A percentile compares a stretch with the other conserved stretches of the same genome.
These are phyloP conservation scores for Saturnispora halmiae DNA, from an alignment of 805 yeast species.

Conservation along the genomic window DNA sequence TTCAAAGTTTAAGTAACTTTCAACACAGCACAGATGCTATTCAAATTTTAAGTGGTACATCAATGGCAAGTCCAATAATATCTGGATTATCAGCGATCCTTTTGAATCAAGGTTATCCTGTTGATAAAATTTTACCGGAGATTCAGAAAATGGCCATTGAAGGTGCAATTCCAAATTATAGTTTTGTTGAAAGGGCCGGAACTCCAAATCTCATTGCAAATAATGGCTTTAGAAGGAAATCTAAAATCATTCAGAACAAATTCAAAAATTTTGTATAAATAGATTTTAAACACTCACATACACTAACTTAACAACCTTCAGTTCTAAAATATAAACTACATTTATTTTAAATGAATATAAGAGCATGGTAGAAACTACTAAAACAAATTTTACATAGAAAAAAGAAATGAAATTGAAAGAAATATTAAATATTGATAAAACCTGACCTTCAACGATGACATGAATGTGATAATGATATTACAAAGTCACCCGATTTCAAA, in stretches of 20 bases:
- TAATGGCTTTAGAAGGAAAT: constrained; percentile 16
- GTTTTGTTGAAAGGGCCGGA: constrained; percentile 37
- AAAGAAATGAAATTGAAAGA: too few relatives aligned
- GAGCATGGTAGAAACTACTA: too few relatives aligned
- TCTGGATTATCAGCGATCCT: constrained; percentile 54
- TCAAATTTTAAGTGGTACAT: constrained; percentile 57
- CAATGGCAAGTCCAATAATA: constrained; percentile 75
- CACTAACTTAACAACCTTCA: too few relatives aligned
- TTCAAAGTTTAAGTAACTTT: constrained; percentile 40
- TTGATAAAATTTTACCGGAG: constrained; percentile 32
- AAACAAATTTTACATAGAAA: too few relatives aligned
- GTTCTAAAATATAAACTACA: too few relatives aligned
- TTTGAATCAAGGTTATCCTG: constrained; percentile 41
- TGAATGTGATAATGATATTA: constrained; percentile 26
- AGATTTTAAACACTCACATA: too few relatives aligned
- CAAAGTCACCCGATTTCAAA: constrained; percentile 21
- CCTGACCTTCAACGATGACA: constrained; percentile 21
- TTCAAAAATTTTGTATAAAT: too few relatives aligned
- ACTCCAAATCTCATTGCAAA: constrained; percentile 53
- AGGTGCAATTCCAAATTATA: constrained; percentile 38
- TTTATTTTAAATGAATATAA: too few relatives aligned
- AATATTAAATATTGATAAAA: too few relatives aligned
- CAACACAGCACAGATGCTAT: constrained; percentile 14
- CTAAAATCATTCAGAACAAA: not conserved
- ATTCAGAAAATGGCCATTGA: constrained; percentile 40